Evolutionary conservation across 176 grass and related monocot genomes (phyloP).

Genomic region (Oryza meyeriana): DNA sequence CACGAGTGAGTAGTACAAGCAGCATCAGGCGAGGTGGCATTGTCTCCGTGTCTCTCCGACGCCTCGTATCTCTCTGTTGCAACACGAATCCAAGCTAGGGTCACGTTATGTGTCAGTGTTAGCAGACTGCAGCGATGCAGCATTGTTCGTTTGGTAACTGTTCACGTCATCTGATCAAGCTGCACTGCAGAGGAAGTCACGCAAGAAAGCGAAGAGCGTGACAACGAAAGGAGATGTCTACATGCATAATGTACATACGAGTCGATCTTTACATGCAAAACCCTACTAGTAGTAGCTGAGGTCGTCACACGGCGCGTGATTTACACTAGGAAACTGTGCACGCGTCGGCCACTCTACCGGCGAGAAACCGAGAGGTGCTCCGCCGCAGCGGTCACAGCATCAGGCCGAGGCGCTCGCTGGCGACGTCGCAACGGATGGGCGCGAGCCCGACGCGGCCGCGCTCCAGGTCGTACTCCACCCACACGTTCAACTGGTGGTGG

Average conservation of each 20-base stretch:
- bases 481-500: conserved; percentile 98
- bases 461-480: conserved; percentile 99
- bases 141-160: background rate
- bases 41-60: background rate
- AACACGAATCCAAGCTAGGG: background rate
- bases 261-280: conserved; percentile 29
- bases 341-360: background rate
- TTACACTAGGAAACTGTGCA: background rate
- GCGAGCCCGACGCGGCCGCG: conserved; percentile 82
- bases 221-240: background rate
- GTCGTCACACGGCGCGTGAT: background rate
- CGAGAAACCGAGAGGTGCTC: background rate
- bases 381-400: conserved; percentile 41
- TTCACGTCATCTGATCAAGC: background rate
- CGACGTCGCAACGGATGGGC: conserved; percentile 82
- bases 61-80: background rate
- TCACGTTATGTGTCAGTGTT: background rate
- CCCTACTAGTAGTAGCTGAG: background rate
- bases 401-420: conserved; percentile 80
- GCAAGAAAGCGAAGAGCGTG: background rate
- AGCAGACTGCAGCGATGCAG: background rate
- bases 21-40: background rate
- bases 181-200: background rate
- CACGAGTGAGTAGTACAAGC: background rate
- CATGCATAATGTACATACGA: conserved; percentile 13